Conservation (phyloP, 179 eudicot genomes). For the Monotropa hypopitys region DNA sequence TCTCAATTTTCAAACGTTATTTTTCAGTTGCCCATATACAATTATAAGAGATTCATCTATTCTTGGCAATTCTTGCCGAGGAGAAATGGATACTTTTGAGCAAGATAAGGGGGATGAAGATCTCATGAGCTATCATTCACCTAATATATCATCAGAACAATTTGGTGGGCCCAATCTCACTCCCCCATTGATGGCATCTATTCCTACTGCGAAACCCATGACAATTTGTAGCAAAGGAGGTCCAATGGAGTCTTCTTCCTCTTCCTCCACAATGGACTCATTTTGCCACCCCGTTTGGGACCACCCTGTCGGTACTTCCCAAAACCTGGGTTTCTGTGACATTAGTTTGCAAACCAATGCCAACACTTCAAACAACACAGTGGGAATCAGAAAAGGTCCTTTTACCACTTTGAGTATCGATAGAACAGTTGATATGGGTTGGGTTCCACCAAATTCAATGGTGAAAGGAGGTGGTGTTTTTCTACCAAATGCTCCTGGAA, state of each 20-base stretch:
- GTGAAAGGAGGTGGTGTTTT: slow-evolving; percentile 34
- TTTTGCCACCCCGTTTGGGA: slow-evolving; percentile 62
- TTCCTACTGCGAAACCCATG: slow-evolving; percentile 27
- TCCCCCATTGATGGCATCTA: slow-evolving; percentile 39
- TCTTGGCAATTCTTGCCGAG: slow-evolving; percentile 2
- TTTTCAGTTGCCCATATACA: background rate
- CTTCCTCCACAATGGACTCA: slow-evolving; percentile 54
- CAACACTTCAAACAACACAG: slow-evolving; percentile 20
- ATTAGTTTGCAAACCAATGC: slow-evolving; percentile 40
- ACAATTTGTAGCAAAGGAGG: slow-evolving; percentile 18
- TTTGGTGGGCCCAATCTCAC: slow-evolving; percentile 27
- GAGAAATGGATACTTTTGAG: slow-evolving; percentile 39
- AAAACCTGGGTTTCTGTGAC: slow-evolving; percentile 39
- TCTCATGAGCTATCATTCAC: slow-evolving; percentile 28
- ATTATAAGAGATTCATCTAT: background rate
- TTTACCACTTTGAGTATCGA: slow-evolving; percentile 16
- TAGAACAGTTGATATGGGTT: slow-evolving; percentile 22
- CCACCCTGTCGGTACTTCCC: slow-evolving; percentile 26
- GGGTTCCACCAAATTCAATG: slow-evolving; percentile 34
- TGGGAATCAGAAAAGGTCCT: slow-evolving; percentile 13
- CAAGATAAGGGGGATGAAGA: slow-evolving; percentile 45
- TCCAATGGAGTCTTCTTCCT: slow-evolving; percentile 22
- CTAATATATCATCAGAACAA: slow-evolving; percentile 45
- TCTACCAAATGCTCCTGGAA: slow-evolving; percentile 32
- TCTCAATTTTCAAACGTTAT: background rate